Evolutionary conservation across 352 stramenopile genomes (phyloP).

Genomic region (Phytophthora hibernalis): DNA sequence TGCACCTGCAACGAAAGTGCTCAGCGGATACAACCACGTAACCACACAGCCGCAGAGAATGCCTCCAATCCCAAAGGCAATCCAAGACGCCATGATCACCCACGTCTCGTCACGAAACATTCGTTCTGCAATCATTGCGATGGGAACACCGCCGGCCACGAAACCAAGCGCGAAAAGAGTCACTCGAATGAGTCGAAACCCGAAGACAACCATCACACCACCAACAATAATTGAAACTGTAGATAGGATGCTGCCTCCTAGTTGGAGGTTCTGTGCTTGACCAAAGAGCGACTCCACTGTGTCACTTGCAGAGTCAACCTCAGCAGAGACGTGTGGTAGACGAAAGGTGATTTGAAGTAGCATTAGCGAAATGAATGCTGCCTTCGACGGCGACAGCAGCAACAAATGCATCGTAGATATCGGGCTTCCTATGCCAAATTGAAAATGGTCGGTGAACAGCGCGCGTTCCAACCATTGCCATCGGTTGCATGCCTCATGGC

Average conservation of each 20-base stretch:
- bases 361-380: constrained; percentile 17
- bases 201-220: constrained; percentile 48
- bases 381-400: neutral
- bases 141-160: constrained; percentile 44
- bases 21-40: constrained; percentile 46
- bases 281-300: constrained; percentile 49
- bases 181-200: constrained; percentile 59
- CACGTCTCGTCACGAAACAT: constrained; percentile 46
- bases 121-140: constrained; percentile 40
- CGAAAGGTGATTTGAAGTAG: constrained; percentile 15
- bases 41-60: constrained; percentile 45
- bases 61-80: constrained; percentile 53
- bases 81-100: constrained; percentile 55
- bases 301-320: constrained; percentile 31
- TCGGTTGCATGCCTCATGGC: constrained; percentile 2
- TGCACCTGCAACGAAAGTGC: constrained; percentile 55
- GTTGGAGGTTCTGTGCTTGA: constrained; percentile 47
- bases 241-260: constrained; percentile 49
- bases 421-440: constrained; percentile 16
- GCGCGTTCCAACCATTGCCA: neutral
- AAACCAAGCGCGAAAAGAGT: constrained; percentile 60
- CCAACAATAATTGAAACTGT: constrained; percentile 50
- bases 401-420: constrained; percentile 1
- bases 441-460: constrained; percentile 14
- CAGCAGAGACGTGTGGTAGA: constrained; percentile 16